Base-by-base conservation (phyloP, 495 filamentous ascomycete species). In the Penicillium tannophilum region DNA sequence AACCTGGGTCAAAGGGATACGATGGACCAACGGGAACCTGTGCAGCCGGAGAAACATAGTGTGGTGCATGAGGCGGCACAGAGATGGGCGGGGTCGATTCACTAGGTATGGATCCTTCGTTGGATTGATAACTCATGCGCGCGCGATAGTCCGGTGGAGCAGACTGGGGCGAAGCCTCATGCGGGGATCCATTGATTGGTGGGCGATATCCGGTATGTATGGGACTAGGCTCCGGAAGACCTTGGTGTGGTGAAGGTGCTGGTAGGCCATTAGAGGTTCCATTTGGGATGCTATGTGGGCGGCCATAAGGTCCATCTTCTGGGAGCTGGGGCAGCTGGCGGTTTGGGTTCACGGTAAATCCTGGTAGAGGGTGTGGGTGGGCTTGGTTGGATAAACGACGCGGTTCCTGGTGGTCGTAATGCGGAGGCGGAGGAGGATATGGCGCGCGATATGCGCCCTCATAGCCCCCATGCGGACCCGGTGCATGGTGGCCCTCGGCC, bases 251-350 rank as follows among this genome's bases (percentile, higher is more conserved):
- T 7, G 74, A 57, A 54, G 70, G 73, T 20, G 64, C 50, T 20
- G 75, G 65, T 14, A 64, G 65, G 6, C 39, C 39, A 41, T 41
- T 41, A 0, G 7, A 0, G 9, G 12, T 10, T 36, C 33, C 33
- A 36, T 36, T 36, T 36, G 33, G 12, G 7, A 78, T 43, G 49
- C 71, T 71, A 55, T 59, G 70, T 4, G 72, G 66, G 44, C 76
- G 76, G 24, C 52, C 60, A 58, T 76, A 79, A 8, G 72, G 72
- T 11, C 69, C 70, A 47, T 77, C 73, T 2, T 60, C 63, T 2
- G 75, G 67, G 12, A 73, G 62, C 46, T 77, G 74, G n/a, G 77
- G 76, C 6, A 79, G 64, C 49, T 78, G 74, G 41, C 76, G 74
- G 51, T 66, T 71, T 12, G 67, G 69, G 19, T 71, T 70, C 7